These are phyloP conservation scores for Epichloe elymi DNA, from an alignment of 2,329 filamentous ascomycete genomes.

Conservation along the genomic window DNA sequence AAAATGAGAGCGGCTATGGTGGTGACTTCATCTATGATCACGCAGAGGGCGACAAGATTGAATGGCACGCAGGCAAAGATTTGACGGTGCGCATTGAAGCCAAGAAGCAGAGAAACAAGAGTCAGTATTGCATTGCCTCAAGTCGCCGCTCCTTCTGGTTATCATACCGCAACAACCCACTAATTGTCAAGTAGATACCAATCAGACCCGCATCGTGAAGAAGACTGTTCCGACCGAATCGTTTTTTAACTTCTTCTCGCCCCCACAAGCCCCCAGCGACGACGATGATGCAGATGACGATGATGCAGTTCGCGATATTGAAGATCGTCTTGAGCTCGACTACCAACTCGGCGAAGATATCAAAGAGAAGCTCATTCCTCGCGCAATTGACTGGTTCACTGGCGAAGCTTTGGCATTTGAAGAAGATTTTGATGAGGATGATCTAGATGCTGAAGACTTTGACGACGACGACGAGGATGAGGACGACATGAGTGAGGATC, in stretches of 20 bases:
- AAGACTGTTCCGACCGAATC: constrained; percentile 98
- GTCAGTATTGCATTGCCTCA: constrained; percentile 37
- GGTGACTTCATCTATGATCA: constrained; percentile 99
- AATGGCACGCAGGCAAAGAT: constrained; percentile 90
- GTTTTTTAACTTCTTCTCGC: constrained; percentile 99
- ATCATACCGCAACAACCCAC: not conserved
- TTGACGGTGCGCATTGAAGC: constrained; percentile 90
- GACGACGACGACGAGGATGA: constrained; percentile 71
- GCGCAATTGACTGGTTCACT: constrained; percentile 98
- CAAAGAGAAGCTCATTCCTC: constrained; percentile 98
- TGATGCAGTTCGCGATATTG: constrained; percentile 77
- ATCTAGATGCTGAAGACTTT: constrained; percentile 40
- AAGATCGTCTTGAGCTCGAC: constrained; percentile 94
- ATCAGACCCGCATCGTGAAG: constrained; percentile 97
- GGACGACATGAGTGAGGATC: constrained; percentile 69
- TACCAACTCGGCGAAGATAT: constrained; percentile 99
- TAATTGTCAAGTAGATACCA: constrained; percentile 62
- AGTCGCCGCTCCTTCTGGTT: not conserved
- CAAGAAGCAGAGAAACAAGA: constrained; percentile 99
- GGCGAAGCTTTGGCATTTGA: constrained; percentile 95
- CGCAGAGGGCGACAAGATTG: constrained; percentile 93
- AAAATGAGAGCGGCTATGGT: constrained; percentile 95
- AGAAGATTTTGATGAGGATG: constrained; percentile 66
- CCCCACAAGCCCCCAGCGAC: constrained; percentile 71
- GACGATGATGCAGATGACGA: constrained; percentile 58